Evolutionary conservation across 2,329 filamentous ascomycete species (phyloP).

Genomic region (Thermoascus crustaceus): DNA sequence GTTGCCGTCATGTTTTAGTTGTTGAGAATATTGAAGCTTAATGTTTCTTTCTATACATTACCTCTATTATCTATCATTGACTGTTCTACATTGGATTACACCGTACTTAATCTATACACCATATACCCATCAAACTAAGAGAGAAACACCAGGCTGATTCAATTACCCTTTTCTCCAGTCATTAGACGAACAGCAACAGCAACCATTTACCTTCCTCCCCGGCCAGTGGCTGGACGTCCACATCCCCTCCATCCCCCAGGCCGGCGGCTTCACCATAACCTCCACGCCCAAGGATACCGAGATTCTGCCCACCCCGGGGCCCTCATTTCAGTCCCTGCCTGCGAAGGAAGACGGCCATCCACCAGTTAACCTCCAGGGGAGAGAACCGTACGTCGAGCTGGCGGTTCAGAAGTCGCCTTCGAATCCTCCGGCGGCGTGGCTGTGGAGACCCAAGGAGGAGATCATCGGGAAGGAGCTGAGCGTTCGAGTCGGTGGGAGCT

Average conservation of each 20-base stretch:
- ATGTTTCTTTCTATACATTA: no score
- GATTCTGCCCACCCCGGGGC: constrained; percentile 20
- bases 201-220: constrained; percentile 56
- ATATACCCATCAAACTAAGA: neutral
- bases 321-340: constrained; percentile 10
- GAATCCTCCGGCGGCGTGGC: constrained; percentile 68
- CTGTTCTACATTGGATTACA: no score
- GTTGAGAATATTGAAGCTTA: neutral
- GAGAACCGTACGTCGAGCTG: constrained; percentile 58
- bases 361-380: constrained; percentile 16
- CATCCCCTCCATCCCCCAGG: constrained; percentile 58
- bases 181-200: constrained; percentile 11
- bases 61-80: no score
- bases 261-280: constrained; percentile 83
- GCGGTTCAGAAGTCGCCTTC: constrained; percentile 64
- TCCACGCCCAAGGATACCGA: constrained; percentile 56
- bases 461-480: constrained; percentile 53
- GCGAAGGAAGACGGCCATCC: constrained; percentile 15
- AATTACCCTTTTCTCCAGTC: neutral
- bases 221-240: constrained; percentile 87
- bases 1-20: neutral
- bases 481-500: constrained; percentile 71
- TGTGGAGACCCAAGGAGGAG: constrained; percentile 53
- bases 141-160: constrained; percentile 1
- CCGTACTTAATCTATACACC: no score